Evolutionary conservation across 139 green algal genomes (phyloP).

Genomic region (Pleodorina starrii): DNA sequence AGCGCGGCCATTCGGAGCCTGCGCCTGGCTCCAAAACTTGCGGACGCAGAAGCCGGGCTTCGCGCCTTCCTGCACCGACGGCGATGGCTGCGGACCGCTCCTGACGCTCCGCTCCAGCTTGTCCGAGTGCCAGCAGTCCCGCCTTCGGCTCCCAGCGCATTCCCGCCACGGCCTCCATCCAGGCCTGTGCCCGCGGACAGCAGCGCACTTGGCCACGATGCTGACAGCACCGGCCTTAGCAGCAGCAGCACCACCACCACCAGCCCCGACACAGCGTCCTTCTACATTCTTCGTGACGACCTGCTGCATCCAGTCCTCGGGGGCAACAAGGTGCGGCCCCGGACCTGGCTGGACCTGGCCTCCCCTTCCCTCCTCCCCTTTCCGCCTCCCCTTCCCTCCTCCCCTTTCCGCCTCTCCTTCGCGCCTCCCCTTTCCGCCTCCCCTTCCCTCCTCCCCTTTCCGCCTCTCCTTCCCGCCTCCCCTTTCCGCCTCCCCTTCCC

Average conservation of each 20-base stretch:
- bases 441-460: too few species aligned
- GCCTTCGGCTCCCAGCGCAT: neutral
- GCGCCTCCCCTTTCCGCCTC: too few species aligned
- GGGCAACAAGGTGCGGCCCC: slow-evolving; percentile 38
- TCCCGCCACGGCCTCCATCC: neutral
- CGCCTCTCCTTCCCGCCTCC: too few species aligned
- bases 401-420: too few species aligned
- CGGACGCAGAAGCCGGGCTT: neutral
- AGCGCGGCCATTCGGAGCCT: neutral
- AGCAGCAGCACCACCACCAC: neutral
- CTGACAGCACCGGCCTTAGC: neutral
- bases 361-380: too few species aligned
- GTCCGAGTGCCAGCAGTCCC: neutral
- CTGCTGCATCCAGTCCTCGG: slow-evolving; percentile 36
- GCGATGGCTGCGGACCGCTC: neutral
- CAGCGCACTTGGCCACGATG: neutral
- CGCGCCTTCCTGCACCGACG: neutral
- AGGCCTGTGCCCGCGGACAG: neutral
- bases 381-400: too few species aligned
- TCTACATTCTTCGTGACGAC: slow-evolving; percentile 28
- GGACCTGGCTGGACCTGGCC: too few species aligned
- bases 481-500: too few species aligned
- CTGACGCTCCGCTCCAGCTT: neutral
- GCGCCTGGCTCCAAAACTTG: neutral
- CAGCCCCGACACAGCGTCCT: neutral